Percentiles rank a stretch among this genome's conserved stretches.
Evolutionary conservation across 2,329 filamentous ascomycete species (phyloP).

Genomic region (Fusarium siculi): DNA sequence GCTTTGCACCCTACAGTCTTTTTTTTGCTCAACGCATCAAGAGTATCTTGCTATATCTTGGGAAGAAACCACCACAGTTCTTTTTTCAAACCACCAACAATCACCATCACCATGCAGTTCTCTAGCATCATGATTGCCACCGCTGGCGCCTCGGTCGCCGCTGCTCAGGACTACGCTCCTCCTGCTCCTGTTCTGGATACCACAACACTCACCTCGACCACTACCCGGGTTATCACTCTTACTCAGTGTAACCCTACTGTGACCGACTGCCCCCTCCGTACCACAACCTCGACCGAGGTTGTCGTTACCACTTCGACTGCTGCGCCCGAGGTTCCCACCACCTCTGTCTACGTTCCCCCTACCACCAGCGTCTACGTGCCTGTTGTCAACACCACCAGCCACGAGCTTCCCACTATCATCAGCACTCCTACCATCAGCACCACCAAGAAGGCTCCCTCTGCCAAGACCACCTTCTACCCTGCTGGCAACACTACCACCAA

Average conservation of each 20-base stretch:
- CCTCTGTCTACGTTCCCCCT: constrained; percentile 26
- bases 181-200: constrained; percentile 39
- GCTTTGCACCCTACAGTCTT: constrained; percentile 34
- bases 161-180: constrained; percentile 40
- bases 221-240: constrained; percentile 58
- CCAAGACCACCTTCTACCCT: constrained; percentile 41
- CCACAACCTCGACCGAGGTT: constrained; percentile 40
- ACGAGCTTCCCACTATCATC: constrained; percentile 32
- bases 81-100: constrained; percentile 16
- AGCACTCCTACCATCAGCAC: constrained; percentile 43
- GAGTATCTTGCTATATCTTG: constrained; percentile 9
- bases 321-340: constrained; percentile 24
- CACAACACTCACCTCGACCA: constrained; percentile 57
- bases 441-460: constrained; percentile 36
- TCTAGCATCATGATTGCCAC: constrained; percentile 55
- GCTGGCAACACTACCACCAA: constrained; percentile 42
- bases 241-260: constrained; percentile 57
- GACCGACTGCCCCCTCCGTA: constrained; percentile 30
- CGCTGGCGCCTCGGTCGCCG: constrained; percentile 53
- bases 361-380: constrained; percentile 42
- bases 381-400: constrained; percentile 42
- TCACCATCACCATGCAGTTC: constrained; percentile 57
- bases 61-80: constrained; percentile 18
- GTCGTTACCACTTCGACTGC: constrained; percentile 41
- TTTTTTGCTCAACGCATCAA: constrained; percentile 29